Conservation (phyloP, 176 grass and related monocot genomes). For the Triticum aestivum region DNA sequence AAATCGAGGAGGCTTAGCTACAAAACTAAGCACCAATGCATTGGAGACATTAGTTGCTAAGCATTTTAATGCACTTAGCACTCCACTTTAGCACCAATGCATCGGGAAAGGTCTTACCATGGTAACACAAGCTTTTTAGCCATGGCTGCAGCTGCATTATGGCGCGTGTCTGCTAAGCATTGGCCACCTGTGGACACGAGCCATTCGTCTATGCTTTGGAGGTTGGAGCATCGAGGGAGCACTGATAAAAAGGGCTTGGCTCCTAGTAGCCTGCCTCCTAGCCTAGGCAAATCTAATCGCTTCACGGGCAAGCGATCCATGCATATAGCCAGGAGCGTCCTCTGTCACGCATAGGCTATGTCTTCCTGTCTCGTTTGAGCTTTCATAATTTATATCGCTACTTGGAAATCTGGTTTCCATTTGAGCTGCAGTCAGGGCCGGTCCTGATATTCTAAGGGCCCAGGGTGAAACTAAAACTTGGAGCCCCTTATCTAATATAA, state of each 20-base stretch:
- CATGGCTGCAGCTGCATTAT: background rate
- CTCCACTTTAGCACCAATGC: too few species aligned
- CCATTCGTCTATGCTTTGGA: background rate
- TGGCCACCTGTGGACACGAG: background rate
- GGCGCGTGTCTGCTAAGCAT: background rate
- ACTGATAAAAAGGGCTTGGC: conserved; percentile 16
- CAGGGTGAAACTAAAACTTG: too few species aligned
- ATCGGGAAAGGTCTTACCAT: too few species aligned
- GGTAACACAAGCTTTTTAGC: background rate
- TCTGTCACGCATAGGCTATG: background rate
- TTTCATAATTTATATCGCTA: background rate
- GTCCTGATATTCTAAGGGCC: too few species aligned
- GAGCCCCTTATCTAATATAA: too few species aligned
- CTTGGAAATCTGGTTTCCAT: background rate
- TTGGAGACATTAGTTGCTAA: too few species aligned
- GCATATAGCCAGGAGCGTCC: background rate
- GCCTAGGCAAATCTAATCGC: background rate
- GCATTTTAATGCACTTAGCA: too few species aligned
- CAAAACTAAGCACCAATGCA: too few species aligned
- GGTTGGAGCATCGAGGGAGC: background rate
- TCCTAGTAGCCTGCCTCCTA: background rate
- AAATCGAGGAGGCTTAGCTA: too few species aligned
- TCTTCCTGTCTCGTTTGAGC: background rate
- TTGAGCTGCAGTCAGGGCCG: too few species aligned
- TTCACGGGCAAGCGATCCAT: conserved; percentile 35